phyloP scores from a whole-genome alignment of 1,284 basidiomycete species.

The Gomphus sp. region DNA sequence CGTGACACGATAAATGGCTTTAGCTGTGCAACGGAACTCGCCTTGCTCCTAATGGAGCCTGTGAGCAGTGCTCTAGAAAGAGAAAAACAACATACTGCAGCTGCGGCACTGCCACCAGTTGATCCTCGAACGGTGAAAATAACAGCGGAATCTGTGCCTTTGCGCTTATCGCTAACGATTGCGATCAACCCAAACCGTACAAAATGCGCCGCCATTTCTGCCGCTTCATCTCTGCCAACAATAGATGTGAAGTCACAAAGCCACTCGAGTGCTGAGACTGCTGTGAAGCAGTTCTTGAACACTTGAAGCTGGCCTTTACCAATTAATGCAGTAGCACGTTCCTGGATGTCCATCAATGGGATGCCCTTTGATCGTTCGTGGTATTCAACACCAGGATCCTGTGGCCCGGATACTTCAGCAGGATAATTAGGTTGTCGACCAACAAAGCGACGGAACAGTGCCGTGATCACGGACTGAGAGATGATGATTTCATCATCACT shows the following conservation, averaged over 20 bases:
- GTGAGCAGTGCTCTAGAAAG: conserved; percentile 9
- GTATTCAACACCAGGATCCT: conserved; percentile 68
- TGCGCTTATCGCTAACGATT: conserved; percentile 81
- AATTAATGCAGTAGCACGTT: conserved; percentile 41
- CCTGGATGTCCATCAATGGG: conserved; percentile 58
- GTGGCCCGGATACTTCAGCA: conserved; percentile 31
- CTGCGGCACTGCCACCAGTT: conserved; percentile 54
- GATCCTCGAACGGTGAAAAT: conserved; percentile 86
- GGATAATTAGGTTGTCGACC: conserved; percentile 79
- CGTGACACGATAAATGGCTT: conserved; percentile 90
- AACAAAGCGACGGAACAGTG: conserved; percentile 91
- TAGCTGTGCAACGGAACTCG: conserved; percentile 92
- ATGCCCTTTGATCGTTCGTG: conserved; percentile 74
- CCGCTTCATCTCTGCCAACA: conserved; percentile 92
- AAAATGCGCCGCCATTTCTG: conserved; percentile 96
- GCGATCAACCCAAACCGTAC: conserved; percentile 89
- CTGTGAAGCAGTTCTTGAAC: conserved; percentile 80
- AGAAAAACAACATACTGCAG: conserved; percentile 44
- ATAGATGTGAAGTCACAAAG: conserved; percentile 96
- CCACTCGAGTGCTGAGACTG: conserved; percentile 89
- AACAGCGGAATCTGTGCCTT: conserved; percentile 80
- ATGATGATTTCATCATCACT: conserved; percentile 97
- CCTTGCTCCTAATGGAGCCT: conserved; percentile 58
- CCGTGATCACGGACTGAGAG: conserved; percentile 86
- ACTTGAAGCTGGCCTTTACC: conserved; percentile 35